These are phyloP conservation scores for Triticum timopheevii DNA, from an alignment of 176 grass and related monocot genomes.

Conservation along the genomic window DNA sequence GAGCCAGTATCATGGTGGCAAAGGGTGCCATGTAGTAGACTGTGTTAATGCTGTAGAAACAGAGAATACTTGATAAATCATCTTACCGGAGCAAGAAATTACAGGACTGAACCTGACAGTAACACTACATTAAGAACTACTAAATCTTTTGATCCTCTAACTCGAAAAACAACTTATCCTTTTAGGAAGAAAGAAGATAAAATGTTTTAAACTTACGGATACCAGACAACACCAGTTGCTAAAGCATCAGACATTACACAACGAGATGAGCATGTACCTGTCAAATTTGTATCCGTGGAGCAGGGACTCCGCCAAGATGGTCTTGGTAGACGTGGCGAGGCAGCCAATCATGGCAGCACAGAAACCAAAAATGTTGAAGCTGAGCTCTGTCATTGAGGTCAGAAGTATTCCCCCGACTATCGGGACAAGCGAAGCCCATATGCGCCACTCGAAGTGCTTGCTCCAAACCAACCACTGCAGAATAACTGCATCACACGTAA, in stretches of 20 bases:
- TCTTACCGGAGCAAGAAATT: neutral
- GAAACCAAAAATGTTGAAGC: slow-evolving; percentile 96
- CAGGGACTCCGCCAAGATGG: slow-evolving; percentile 91
- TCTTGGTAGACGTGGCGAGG: slow-evolving; percentile 94
- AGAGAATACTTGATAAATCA: neutral
- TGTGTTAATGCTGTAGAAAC: slow-evolving; percentile 82
- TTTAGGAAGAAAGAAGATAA: neutral
- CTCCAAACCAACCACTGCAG: slow-evolving; percentile 96
- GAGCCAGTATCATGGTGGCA: slow-evolving; percentile 91
- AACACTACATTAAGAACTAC: neutral
- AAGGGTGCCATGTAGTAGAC: slow-evolving; percentile 99
- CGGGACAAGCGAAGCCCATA: slow-evolving; percentile 90
- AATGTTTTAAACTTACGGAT: neutral
- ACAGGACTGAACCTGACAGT: neutral
- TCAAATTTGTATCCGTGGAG: slow-evolving; percentile 99
- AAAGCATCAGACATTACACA: neutral
- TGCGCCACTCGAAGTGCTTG: slow-evolving; percentile 88
- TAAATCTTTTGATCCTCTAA: neutral
- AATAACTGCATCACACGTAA: slow-evolving; percentile 52
- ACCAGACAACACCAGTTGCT: neutral
- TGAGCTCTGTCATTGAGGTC: slow-evolving; percentile 91
- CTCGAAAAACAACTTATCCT: neutral
- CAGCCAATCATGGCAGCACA: slow-evolving; percentile 93
- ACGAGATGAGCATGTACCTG: slow-evolving; percentile 54
- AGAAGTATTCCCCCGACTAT: slow-evolving; percentile 95